phyloP scores from a whole-genome alignment of 2,329 filamentous ascomycete species.

The Ambrosiella cleistominuta region DNA sequence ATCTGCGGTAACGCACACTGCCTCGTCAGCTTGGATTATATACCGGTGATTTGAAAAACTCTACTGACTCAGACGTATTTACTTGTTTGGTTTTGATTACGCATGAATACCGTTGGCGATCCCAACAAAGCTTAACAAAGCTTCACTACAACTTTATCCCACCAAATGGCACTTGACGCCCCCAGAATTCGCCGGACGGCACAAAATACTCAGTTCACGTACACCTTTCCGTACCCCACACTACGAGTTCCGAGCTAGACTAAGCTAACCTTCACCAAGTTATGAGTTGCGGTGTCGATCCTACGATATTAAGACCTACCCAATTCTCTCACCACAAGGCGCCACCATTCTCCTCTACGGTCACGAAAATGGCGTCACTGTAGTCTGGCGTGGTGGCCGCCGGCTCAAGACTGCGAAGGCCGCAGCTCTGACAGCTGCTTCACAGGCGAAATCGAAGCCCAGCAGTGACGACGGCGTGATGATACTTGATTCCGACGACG shows the following conservation, averaged over 20 bases:
- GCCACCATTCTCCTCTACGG: slow-evolving; percentile 46
- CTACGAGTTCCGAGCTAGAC: neutral
- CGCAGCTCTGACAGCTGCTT: slow-evolving; percentile 12
- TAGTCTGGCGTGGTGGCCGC: slow-evolving; percentile 45
- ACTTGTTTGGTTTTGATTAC: neutral
- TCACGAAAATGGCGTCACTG: slow-evolving; percentile 42
- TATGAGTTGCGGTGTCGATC: slow-evolving; percentile 42
- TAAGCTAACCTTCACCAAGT: slow-evolving; percentile 22
- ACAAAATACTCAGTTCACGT: slow-evolving; percentile 33
- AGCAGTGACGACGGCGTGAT: slow-evolving; percentile 38
- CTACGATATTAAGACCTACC: slow-evolving; percentile 43
- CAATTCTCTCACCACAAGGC: slow-evolving; percentile 43
- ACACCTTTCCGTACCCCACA: slow-evolving; percentile 14
- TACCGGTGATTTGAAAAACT: no score
- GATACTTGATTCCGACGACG: slow-evolving; percentile 42
- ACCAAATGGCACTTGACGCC: slow-evolving; percentile 20
- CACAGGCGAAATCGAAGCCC: slow-evolving; percentile 24
- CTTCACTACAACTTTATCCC: neutral
- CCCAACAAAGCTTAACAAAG: neutral
- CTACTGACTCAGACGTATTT: neutral
- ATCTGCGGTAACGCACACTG: no score
- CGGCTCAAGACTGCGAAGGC: slow-evolving; percentile 32
- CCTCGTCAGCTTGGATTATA: no score
- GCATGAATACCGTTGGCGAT: neutral
- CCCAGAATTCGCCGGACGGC: slow-evolving; percentile 30